Evolutionary conservation across 768 basidiomycete genomes (phyloP).

Genomic region (Collybia nuda): DNA sequence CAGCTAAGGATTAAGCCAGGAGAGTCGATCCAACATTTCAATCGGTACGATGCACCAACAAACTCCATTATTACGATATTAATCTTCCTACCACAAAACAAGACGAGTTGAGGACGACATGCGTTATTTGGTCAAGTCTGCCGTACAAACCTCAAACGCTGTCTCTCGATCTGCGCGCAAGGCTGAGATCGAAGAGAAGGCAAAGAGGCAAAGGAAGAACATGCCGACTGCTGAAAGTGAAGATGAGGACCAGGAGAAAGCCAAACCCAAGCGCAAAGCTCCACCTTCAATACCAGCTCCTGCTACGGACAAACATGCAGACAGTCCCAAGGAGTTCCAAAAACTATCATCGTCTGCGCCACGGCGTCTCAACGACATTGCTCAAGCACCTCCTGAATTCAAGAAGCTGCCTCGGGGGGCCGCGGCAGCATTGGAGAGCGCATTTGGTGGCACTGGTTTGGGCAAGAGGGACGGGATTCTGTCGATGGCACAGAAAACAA

Average conservation of each 20-base stretch:
- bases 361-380: constrained; percentile 37
- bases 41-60: constrained; percentile 45
- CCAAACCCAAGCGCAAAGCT: constrained; percentile 1
- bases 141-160: constrained; percentile 57
- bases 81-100: background rate
- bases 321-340: constrained; percentile 48
- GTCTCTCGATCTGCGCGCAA: constrained; percentile 44
- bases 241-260: constrained; percentile 10
- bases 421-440: constrained; percentile 2
- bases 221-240: constrained; percentile 11
- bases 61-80: background rate
- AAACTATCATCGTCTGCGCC: constrained; percentile 52
- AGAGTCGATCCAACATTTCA: constrained; percentile 77
- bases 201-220: constrained; percentile 18
- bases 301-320: constrained; percentile 21
- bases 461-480: constrained; percentile 47
- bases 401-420: constrained; percentile 37
- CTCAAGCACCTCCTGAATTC: constrained; percentile 25
- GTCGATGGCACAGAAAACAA: constrained; percentile 72
- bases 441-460: constrained; percentile 14
- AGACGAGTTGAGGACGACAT: constrained; percentile 78
- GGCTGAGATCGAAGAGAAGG: constrained; percentile 32
- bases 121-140: constrained; percentile 60
- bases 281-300: constrained; percentile 2
- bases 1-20: constrained; percentile 55